Conservation (phyloP, 148 eudicot genomes). For the Cornus kousa region DNA sequence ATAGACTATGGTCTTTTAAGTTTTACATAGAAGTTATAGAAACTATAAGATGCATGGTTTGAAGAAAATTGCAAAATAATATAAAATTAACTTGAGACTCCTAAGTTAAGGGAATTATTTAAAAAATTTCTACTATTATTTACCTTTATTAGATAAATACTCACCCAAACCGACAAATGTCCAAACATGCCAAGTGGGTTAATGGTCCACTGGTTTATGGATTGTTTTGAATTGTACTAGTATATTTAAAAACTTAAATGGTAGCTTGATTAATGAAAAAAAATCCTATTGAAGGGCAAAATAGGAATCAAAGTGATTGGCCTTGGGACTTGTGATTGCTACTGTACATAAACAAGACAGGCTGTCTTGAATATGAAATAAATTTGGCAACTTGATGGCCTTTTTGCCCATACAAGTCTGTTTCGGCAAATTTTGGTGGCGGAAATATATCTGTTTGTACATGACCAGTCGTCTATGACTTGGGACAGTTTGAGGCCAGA, state of each 20-base stretch:
- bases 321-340: slow-evolving; percentile 10
- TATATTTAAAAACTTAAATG: too few species aligned
- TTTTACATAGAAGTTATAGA: too few species aligned
- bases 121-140: too few species aligned
- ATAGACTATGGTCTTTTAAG: too few species aligned
- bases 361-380: background rate
- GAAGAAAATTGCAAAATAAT: too few species aligned
- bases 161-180: too few species aligned
- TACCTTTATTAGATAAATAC: too few species aligned
- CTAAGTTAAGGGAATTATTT: too few species aligned
- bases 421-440: background rate
- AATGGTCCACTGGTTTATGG: too few species aligned
- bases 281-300: background rate
- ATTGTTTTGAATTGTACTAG: too few species aligned
- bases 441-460: slow-evolving; percentile 2
- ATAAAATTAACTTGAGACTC: background rate
- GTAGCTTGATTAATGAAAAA: background rate
- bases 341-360: background rate
- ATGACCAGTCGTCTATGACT: background rate
- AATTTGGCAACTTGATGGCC: background rate
- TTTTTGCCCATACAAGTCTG: background rate
- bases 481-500: background rate
- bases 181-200: too few species aligned
- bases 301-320: background rate
- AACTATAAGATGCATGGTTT: too few species aligned